These are phyloP conservation scores for Colletotrichum nymphaeae DNA, from an alignment of 2,329 filamentous ascomycete species.

Conservation along the genomic window DNA sequence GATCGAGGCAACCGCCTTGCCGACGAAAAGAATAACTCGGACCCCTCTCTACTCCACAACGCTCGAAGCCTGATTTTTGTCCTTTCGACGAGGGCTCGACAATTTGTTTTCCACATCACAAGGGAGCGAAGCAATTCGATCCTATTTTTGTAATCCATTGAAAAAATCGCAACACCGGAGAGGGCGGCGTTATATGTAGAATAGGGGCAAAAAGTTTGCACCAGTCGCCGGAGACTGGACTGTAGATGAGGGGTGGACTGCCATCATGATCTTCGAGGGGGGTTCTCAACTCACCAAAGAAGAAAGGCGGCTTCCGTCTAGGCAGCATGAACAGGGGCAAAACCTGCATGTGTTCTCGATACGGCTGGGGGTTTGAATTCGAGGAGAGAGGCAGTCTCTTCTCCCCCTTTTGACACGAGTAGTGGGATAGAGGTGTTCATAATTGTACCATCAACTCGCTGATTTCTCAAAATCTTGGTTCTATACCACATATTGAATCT, in stretches of 20 bases:
- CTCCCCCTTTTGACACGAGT: conserved; percentile 10
- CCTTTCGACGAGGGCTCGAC: neutral
- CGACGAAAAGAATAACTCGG: neutral
- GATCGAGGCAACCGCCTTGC: neutral
- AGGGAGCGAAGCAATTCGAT: neutral
- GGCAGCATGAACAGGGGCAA: neutral
- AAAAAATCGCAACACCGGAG: conserved; percentile 10
- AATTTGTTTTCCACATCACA: conserved; percentile 14
- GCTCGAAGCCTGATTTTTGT: neutral
- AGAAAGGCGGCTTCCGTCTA: neutral
- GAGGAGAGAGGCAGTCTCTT: conserved; percentile 11
- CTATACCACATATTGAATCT: neutral
- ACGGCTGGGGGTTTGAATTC: neutral
- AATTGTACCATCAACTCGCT: conserved; percentile 29
- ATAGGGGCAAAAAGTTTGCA: conserved; percentile 18
- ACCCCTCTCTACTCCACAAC: conserved; percentile 34
- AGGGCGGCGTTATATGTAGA: conserved; percentile 34
- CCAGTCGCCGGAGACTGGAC: conserved; percentile 3
- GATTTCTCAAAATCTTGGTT: neutral
- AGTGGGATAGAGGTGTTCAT: conserved; percentile 25
- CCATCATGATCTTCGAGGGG: neutral
- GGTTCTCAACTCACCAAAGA: neutral
- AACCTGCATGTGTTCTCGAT: neutral
- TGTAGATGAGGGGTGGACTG: neutral
- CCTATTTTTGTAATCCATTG: conserved; percentile 23